phyloP scores from a whole-genome alignment of 345 rosid genomes.

The Arabidopsis arenosa region DNA sequence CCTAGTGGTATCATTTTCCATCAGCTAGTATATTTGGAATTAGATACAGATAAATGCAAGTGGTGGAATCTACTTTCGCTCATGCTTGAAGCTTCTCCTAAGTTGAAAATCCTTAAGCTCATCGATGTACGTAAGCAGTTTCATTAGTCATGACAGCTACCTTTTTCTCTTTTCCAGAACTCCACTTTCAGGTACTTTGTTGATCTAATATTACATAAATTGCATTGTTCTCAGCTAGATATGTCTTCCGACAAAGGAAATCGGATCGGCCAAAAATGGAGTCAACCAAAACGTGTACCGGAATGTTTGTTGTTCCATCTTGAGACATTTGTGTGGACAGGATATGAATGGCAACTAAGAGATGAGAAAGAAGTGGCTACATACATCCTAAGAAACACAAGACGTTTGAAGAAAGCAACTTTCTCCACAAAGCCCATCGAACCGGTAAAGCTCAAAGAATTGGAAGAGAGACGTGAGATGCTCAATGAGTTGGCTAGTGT shows the following conservation, averaged over 20 bases:
- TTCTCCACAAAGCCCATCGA: background rate
- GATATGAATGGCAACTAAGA: background rate
- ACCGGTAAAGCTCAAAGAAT: too few relatives aligned
- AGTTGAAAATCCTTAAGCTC: too few relatives aligned
- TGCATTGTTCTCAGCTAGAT: background rate
- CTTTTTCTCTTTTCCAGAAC: background rate
- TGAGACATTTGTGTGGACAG: background rate
- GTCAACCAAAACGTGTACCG: background rate
- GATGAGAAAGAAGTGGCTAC: slow-evolving; percentile 5
- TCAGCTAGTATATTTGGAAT: slow-evolving; percentile 6
- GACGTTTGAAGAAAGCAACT: slow-evolving; percentile 6
- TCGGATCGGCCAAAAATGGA: background rate
- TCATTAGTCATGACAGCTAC: too few relatives aligned
- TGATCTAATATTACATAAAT: background rate
- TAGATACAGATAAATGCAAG: background rate
- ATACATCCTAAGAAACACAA: background rate
- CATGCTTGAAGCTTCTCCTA: background rate
- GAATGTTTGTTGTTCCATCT: background rate
- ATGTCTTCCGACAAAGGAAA: background rate
- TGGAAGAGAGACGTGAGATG: background rate
- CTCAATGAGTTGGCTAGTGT: background rate
- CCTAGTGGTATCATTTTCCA: slow-evolving; percentile 3
- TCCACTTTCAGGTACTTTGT: background rate
- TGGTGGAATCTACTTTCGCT: background rate
- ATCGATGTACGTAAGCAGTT: too few relatives aligned